A percentile compares a stretch with the other conserved stretches of the same genome.
Conservation (phyloP, 768 basidiomycete genomes). For the Suillus alpinus region DNA sequence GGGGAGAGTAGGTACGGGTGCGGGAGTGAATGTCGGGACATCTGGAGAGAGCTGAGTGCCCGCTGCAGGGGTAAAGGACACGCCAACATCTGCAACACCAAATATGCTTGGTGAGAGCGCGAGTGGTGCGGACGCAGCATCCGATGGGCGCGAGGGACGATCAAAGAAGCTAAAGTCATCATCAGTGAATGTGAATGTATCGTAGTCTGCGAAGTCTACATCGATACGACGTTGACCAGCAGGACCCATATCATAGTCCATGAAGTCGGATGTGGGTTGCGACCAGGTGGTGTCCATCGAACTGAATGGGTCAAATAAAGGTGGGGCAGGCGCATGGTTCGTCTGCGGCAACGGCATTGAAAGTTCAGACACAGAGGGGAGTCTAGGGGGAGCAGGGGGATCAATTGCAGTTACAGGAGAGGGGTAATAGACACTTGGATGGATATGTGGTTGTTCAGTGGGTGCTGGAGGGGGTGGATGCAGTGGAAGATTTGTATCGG, state of each 20-base stretch:
- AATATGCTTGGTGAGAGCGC: constrained; percentile 33
- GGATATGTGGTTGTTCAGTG: constrained; percentile 13
- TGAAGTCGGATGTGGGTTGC: constrained; percentile 33
- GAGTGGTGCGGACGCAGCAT: constrained; percentile 25
- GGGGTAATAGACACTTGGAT: constrained; percentile 46
- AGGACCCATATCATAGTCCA: constrained; percentile 35
- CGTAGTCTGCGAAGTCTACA: constrained; percentile 47
- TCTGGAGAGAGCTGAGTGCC: constrained; percentile 27
- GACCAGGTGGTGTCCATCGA: constrained; percentile 40
- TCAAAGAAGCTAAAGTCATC: constrained; percentile 92
- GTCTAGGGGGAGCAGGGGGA: constrained; percentile 12
- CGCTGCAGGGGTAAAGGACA: constrained; percentile 23
- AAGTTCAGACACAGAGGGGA: constrained; percentile 15
- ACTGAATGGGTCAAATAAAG: constrained; percentile 43
- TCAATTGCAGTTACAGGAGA: constrained; percentile 42
- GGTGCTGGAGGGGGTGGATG: constrained; percentile 21
- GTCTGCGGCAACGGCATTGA: constrained; percentile 7
- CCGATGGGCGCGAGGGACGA: constrained; percentile 38
- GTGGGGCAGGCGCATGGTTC: constrained; percentile 14
- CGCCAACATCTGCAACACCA: constrained; percentile 25
- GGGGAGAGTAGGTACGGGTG: constrained; percentile 46
- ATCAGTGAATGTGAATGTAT: constrained; percentile 63
- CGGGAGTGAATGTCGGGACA: constrained; percentile 20
- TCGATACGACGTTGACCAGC: constrained; percentile 28
- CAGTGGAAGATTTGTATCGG: constrained; percentile 3